Evolutionary conservation across 1,139 yeast species (phyloP).

Genomic region (Debaryomycetaceae sp.): DNA sequence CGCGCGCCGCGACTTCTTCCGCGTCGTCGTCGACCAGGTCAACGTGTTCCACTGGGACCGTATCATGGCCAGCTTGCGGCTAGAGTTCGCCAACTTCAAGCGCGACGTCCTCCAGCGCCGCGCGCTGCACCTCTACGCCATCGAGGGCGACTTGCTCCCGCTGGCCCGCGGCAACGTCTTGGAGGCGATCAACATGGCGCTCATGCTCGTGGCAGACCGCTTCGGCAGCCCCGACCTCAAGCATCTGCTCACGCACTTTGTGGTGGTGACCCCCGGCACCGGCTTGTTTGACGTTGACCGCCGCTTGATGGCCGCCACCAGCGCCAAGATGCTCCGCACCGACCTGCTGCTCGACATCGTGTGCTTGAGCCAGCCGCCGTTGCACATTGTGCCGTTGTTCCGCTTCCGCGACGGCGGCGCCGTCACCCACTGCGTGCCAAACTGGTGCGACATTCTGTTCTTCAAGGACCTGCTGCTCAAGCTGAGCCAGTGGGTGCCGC

Average conservation of each 20-base stretch:
- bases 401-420: slow-evolving; percentile 56
- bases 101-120: slow-evolving; percentile 59
- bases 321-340: slow-evolving; percentile 66
- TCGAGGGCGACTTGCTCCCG: slow-evolving; percentile 66
- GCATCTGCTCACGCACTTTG: slow-evolving; percentile 81
- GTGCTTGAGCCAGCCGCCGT: slow-evolving; percentile 85
- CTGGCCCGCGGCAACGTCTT: slow-evolving; percentile 85
- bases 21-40: slow-evolving; percentile 95
- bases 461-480: slow-evolving; percentile 57
- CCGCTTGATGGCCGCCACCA: slow-evolving; percentile 68
- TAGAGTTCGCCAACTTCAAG: slow-evolving; percentile 81
- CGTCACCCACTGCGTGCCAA: slow-evolving; percentile 78
- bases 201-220: slow-evolving; percentile 74
- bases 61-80: slow-evolving; percentile 81
- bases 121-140: slow-evolving; percentile 17
- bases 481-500: slow-evolving; percentile 77
- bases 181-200: slow-evolving; percentile 82
- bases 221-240: slow-evolving; percentile 82
- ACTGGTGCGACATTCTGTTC: slow-evolving; percentile 91
- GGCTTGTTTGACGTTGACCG: slow-evolving; percentile 92
- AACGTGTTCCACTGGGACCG: slow-evolving; percentile 84
- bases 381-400: slow-evolving; percentile 87
- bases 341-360: slow-evolving; percentile 88
- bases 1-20: slow-evolving; percentile 71
- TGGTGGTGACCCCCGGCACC: slow-evolving; percentile 86